These are phyloP conservation scores for Ochetophila trinervis DNA, from an alignment of 306 rosid genomes.

Conservation along the genomic window DNA sequence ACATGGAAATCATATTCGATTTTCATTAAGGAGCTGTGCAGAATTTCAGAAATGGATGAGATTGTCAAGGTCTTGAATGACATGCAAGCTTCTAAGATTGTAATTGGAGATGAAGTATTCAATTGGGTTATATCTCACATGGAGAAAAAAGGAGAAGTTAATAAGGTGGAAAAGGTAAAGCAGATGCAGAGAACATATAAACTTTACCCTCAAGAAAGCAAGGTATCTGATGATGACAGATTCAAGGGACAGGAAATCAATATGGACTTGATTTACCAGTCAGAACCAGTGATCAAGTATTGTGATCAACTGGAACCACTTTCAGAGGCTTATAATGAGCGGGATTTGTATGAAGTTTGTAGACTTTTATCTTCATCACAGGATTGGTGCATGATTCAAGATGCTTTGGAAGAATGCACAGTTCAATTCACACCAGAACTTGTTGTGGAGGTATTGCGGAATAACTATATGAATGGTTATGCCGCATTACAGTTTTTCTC, in stretches of 20 bases:
- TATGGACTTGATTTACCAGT: constrained; percentile 27
- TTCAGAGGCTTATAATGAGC: constrained; percentile 38
- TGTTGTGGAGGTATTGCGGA: constrained; percentile 53
- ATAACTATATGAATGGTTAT: constrained; percentile 44
- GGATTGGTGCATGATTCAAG: constrained; percentile 52
- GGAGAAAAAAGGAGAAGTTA: constrained; percentile 55
- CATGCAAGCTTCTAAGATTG: constrained; percentile 56
- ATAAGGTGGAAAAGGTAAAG: constrained; percentile 50
- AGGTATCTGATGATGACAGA: constrained; percentile 26
- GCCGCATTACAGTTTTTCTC: constrained; percentile 57
- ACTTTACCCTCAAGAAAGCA: constrained; percentile 37
- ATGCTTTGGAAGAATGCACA: constrained; percentile 50
- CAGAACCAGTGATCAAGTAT: constrained; percentile 25
- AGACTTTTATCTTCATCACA: constrained; percentile 50
- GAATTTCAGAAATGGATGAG: constrained; percentile 65
- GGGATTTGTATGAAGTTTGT: constrained; percentile 44
- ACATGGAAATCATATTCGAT: constrained; percentile 59
- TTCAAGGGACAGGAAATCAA: constrained; percentile 22
- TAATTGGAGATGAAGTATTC: constrained; percentile 47
- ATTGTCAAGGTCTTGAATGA: constrained; percentile 57
- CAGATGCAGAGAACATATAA: constrained; percentile 40
- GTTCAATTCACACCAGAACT: constrained; percentile 61
- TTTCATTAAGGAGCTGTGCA: constrained; percentile 77
- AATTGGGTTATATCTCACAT: constrained; percentile 42
- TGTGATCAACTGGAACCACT: constrained; percentile 24